Evolutionary conservation across 2,329 filamentous ascomycete species (phyloP), one percentile per base, ranked within the genome.

Genomic region (Tolypocladium inflatum): DNA sequence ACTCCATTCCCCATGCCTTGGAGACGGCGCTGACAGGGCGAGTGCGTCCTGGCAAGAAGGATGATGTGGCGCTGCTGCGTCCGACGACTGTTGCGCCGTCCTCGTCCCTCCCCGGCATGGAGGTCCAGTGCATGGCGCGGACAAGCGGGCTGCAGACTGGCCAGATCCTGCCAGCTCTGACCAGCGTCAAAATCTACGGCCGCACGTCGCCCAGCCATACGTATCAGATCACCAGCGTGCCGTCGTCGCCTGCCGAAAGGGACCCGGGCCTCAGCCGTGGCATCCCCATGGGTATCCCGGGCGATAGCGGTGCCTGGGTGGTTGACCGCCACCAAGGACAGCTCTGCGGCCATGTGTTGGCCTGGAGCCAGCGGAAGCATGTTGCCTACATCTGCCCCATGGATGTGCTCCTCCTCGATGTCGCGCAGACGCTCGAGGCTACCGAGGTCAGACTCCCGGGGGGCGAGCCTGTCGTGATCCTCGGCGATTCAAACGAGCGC

Each of bases 321-420:
- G 85, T 97, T 19, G 89, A 93, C 64, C 87, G 89, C 58, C 80
- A 81, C 7, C 80, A 86, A n/a, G 91, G 91, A 1, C 83, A 86
- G 42, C 84, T 97, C 3, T 94, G 90, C 64, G 93, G 93, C 0
- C 93, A 97, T 66, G 90, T 97, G 0, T 79, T 97, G 15, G 93
- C 93, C 0, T 96, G 89, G 86, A 93, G 88, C 64, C 83, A 86
- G 62, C 84, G 86, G 61, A 93, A 89, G 67, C 84, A 84, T 48
- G 86, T 91, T 6, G 91, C 91, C 0, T 97, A 96, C 70, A 94
- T 97, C 61, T 94, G 91, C 61, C 93, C 93, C 0, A 97, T 97
- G 93, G 90, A 97, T 58, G 81, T 97, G 2, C 75, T 96, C 15
- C 79, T 97, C 13, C 83, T 88, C 35, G 93, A 97, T 67, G 96